These are phyloP conservation scores for Thelonectria discophora DNA, from an alignment of 2,329 filamentous ascomycete species.

Conservation along the genomic window DNA sequence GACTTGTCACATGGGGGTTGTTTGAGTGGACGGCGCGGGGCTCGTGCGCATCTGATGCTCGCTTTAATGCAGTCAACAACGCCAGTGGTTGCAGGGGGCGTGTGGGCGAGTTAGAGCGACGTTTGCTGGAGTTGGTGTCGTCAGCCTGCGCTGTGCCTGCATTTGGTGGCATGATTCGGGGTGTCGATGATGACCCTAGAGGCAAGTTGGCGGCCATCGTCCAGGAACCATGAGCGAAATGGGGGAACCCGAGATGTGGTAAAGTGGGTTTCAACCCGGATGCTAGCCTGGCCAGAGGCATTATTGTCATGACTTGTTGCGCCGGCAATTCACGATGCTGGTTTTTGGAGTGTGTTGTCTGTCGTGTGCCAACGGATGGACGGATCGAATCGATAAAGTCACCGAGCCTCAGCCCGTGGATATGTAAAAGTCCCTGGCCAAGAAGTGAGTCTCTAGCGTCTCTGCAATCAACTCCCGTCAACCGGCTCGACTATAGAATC, in stretches of 20 bases:
- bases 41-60: slow-evolving; percentile 27
- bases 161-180: slow-evolving; percentile 42
- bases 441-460: no score
- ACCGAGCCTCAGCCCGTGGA: background rate
- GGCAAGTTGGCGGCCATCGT: slow-evolving; percentile 29
- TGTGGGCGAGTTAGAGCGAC: slow-evolving; percentile 28
- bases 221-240: slow-evolving; percentile 39
- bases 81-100: slow-evolving; percentile 22
- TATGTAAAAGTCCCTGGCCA: background rate
- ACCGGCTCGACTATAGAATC: slow-evolving; percentile 26
- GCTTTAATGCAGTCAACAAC: slow-evolving; percentile 9
- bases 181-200: slow-evolving; percentile 33
- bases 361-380: background rate
- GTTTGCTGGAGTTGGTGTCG: slow-evolving; percentile 36
- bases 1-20: slow-evolving; percentile 41
- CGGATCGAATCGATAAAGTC: background rate
- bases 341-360: background rate
- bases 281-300: background rate
- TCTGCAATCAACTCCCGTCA: slow-evolving; percentile 25
- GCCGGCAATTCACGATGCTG: background rate
- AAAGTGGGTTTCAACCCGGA: slow-evolving; percentile 4
- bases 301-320: background rate
- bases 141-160: slow-evolving; percentile 44
- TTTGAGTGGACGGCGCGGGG: slow-evolving; percentile 37
- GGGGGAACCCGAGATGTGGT: slow-evolving; percentile 21